Evolutionary conservation across 176 grass and related monocot genomes (phyloP).

Genomic region (Calamus simplicifolius): DNA sequence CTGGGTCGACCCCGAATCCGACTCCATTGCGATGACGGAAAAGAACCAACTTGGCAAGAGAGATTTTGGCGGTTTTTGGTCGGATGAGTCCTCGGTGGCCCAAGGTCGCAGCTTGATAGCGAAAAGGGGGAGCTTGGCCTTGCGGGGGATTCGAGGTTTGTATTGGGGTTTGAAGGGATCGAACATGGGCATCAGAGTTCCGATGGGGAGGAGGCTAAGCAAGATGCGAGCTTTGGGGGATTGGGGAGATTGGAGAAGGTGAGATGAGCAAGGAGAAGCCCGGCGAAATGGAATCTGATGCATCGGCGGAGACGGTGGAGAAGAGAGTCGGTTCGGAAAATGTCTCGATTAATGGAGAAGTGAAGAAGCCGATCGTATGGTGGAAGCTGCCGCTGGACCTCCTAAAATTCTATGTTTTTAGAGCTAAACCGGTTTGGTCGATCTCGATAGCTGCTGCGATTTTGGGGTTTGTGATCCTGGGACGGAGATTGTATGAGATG

Average conservation of each 20-base stretch:
- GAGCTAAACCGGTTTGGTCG: slow-evolving; percentile 63
- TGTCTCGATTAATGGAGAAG: slow-evolving; percentile 1
- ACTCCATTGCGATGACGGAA: neutral
- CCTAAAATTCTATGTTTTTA: slow-evolving; percentile 46
- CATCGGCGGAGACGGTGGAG: neutral
- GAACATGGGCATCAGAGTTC: neutral
- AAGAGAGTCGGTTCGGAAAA: neutral
- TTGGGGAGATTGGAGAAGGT: slow-evolving; percentile 3
- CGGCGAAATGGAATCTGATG: neutral
- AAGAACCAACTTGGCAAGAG: neutral
- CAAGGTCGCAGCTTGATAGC: slow-evolving; percentile 2
- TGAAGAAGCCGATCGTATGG: slow-evolving; percentile 42
- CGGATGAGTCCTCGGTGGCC: slow-evolving; percentile 41
- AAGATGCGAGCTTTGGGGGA: slow-evolving; percentile 5
- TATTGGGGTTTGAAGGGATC: neutral
- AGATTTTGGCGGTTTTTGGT: slow-evolving; percentile 48
- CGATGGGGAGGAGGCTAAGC: slow-evolving; percentile 13
- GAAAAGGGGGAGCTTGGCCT: slow-evolving; percentile 30
- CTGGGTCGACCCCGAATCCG: slow-evolving; percentile 71
- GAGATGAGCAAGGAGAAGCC: neutral
- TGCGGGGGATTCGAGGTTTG: neutral
- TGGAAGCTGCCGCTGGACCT: slow-evolving; percentile 71
- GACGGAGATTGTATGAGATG: slow-evolving; percentile 55
- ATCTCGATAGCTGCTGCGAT: slow-evolving; percentile 61
- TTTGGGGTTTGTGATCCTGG: slow-evolving; percentile 62